Conservation (phyloP, 2,329 filamentous ascomycete genomes). For the Fusarium clavum region DNA sequence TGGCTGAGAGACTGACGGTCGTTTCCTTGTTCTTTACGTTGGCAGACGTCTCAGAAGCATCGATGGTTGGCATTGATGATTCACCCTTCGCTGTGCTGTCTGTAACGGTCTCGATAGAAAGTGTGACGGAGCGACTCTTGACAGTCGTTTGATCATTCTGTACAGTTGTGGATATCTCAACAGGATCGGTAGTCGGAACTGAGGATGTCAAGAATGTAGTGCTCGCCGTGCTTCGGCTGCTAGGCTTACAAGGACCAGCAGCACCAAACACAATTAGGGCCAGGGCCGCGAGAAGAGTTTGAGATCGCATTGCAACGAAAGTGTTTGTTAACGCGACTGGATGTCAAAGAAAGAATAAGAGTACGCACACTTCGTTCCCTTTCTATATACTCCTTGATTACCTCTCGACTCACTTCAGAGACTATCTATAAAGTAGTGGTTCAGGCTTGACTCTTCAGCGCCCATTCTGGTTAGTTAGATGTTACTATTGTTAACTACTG, state of each 20-base stretch:
- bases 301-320: neutral
- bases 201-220: neutral
- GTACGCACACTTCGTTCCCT: neutral
- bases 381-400: neutral
- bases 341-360: neutral
- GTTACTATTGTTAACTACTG: slow-evolving; percentile 9
- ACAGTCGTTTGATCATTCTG: too few relatives aligned
- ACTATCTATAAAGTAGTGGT: neutral
- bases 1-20: neutral
- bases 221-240: neutral
- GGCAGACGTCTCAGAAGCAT: neutral
- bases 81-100: neutral
- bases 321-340: fast-evolving
- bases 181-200: neutral
- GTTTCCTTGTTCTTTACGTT: fast-evolving
- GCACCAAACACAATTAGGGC: neutral
- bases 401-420: neutral
- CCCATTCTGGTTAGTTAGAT: neutral
- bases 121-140: fast-evolving
- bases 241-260: neutral
- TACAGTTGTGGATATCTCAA: neutral
- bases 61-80: neutral
- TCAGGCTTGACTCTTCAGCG: neutral
- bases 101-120: neutral
- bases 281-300: neutral